Conservation (phyloP, 2,329 filamentous ascomycete species). For the Simplicillium aogashimaense region DNA sequence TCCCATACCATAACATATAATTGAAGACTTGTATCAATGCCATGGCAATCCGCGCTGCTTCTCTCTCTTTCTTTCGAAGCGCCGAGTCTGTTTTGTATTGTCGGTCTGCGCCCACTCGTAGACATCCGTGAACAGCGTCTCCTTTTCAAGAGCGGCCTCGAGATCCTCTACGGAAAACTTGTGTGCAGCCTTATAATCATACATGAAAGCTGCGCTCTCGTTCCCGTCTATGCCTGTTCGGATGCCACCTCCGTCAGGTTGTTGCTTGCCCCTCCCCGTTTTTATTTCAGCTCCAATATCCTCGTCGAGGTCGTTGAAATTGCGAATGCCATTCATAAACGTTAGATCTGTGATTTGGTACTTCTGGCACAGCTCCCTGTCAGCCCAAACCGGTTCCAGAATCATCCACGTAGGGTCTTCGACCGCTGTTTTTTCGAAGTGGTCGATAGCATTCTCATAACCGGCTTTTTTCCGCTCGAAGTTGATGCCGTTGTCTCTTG, state of each 20-base stretch:
- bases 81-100: neutral
- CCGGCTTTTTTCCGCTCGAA: no score
- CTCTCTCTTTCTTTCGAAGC: neutral
- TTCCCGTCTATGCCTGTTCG: neutral
- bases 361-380: no score
- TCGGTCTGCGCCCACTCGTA: neutral
- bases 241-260: neutral
- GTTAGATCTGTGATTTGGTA: no score
- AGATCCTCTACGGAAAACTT: conserved; percentile 1
- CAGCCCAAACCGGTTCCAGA: no score
- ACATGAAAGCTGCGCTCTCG: conserved; percentile 1
- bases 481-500: no score
- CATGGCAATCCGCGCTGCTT: no score
- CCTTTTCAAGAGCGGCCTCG: neutral
- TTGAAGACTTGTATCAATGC: no score
- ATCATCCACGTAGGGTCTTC: no score
- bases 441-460: no score
- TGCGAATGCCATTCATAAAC: no score
- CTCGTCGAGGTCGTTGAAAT: neutral
- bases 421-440: no score
- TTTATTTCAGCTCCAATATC: neutral
- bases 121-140: neutral
- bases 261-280: neutral
- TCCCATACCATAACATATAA: no score
- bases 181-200: conserved; percentile 2